phyloP scores from a whole-genome alignment of 2,329 filamentous ascomycete genomes.

The Simplicillium sp. region DNA sequence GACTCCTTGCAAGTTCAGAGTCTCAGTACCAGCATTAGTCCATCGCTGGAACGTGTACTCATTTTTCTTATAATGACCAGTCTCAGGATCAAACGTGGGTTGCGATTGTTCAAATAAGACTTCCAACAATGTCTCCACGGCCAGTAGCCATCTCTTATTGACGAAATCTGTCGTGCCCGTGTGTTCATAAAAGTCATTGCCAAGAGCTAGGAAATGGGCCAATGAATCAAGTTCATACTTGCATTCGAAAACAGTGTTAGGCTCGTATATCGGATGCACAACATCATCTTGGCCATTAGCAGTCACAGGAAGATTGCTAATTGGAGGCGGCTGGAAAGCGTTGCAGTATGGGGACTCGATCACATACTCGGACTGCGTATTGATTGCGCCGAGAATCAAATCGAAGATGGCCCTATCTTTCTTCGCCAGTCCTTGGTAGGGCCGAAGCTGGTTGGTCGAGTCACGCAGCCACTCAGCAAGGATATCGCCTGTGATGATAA shows the following conservation, averaged over 20 bases:
- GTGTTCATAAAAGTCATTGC: constrained; percentile 77
- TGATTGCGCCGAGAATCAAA: constrained; percentile 85
- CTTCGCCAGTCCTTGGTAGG: constrained; percentile 78
- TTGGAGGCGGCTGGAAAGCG: constrained; percentile 89
- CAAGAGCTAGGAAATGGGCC: constrained; percentile 78
- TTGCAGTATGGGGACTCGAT: constrained; percentile 96
- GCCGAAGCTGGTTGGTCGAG: constrained; percentile 85
- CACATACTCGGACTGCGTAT: constrained; percentile 91
- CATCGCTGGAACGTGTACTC: constrained; percentile 79
- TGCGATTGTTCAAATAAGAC: constrained; percentile 72
- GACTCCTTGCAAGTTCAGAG: constrained; percentile 67
- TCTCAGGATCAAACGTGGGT: constrained; percentile 66
- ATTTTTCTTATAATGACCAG: constrained; percentile 58
- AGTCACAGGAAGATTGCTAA: constrained; percentile 62
- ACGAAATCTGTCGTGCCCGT: constrained; percentile 73
- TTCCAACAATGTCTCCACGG: constrained; percentile 62
- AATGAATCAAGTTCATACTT: constrained; percentile 98
- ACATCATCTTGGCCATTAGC: constrained; percentile 73
- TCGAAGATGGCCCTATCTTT: constrained; percentile 70
- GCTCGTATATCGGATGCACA: constrained; percentile 83
- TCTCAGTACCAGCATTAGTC: constrained; percentile 82
- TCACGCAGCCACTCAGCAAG: constrained; percentile 89
- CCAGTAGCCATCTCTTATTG: constrained; percentile 66
- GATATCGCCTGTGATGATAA: constrained; percentile 89
- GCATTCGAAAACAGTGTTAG: constrained; percentile 84